These are phyloP conservation scores for Bocquillonia castaneifolia DNA, from an alignment of 441 rosid species.

Conservation along the genomic window DNA sequence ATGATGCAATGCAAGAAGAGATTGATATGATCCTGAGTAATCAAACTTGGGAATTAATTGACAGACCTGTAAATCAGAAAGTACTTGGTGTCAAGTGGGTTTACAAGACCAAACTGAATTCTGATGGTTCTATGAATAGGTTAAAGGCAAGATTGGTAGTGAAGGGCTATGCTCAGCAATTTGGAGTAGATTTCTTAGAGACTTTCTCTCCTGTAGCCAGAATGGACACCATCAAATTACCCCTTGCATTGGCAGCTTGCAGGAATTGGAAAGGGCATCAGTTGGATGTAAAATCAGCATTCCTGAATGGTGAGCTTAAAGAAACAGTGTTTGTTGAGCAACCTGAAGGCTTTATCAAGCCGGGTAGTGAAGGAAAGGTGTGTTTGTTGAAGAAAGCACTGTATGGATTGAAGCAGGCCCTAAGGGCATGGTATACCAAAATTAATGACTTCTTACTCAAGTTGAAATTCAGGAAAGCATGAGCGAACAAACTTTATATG, in stretches of 20 bases:
- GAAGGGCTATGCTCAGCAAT: not conserved
- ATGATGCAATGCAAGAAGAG: not conserved
- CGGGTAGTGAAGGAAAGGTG: not conserved
- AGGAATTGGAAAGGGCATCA: not conserved
- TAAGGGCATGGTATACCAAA: not conserved
- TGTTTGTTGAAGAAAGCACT: not conserved
- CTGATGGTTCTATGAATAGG: not conserved
- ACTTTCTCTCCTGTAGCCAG: not conserved
- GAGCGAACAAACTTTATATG: accelerated
- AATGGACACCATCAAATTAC: not conserved
- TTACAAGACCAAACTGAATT: not conserved
- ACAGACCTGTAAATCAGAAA: not conserved
- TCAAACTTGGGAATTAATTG: not conserved
- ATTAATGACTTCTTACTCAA: not conserved
- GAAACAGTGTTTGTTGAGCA: not conserved
- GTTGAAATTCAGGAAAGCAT: not conserved
- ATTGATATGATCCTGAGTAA: not conserved
- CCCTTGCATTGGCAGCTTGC: not conserved
- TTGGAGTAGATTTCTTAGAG: not conserved
- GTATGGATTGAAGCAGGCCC: not conserved
- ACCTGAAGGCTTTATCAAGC: not conserved
- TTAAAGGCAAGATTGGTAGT: not conserved
- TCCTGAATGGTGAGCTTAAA: not conserved
- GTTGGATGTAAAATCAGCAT: not conserved
- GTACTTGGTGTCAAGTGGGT: not conserved